A percentile compares a stretch with the other conserved stretches of the same genome.
phyloP scores from a whole-genome alignment of 2,329 filamentous ascomycete genomes.

The Talaromyces verruculosus region DNA sequence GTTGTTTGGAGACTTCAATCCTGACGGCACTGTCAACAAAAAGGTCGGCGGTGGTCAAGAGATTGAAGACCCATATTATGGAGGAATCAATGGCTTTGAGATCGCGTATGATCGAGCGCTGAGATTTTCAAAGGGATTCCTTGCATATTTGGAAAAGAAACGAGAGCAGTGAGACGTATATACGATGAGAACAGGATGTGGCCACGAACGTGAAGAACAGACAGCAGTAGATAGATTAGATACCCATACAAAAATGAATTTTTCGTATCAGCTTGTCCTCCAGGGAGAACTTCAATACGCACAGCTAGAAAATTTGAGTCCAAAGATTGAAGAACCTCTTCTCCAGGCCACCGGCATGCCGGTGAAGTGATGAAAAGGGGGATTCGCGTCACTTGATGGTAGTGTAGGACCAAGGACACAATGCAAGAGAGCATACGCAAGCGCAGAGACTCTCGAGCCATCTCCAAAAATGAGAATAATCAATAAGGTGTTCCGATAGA shows the following conservation, averaged over 20 bases:
- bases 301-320: background rate
- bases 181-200: background rate
- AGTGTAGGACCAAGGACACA: conserved; percentile 77
- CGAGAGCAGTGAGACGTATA: background rate
- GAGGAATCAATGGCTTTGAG: conserved; percentile 76
- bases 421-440: conserved; percentile 66
- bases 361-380: conserved; percentile 61
- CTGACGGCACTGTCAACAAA: conserved; percentile 45
- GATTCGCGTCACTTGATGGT: conserved; percentile 67
- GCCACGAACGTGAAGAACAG: background rate
- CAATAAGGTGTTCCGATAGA: conserved; percentile 67
- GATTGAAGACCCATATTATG: conserved; percentile 89
- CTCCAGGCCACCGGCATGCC: conserved; percentile 58
- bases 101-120: conserved; percentile 81
- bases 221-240: background rate
- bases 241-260: background rate
- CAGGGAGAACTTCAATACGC: background rate
- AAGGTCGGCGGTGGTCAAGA: conserved; percentile 59
- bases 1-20: conserved; percentile 82
- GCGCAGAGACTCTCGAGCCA: conserved; percentile 61
- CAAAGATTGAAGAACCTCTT: conserved; percentile 43
- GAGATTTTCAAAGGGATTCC: conserved; percentile 73
- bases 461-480: conserved; percentile 79
- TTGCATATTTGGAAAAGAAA: conserved; percentile 56
- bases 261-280: background rate